A percentile compares a stretch with the other conserved stretches of the same genome.
Evolutionary conservation across 495 filamentous ascomycete species (phyloP).

Genomic region (Penicillium antarcticum): DNA sequence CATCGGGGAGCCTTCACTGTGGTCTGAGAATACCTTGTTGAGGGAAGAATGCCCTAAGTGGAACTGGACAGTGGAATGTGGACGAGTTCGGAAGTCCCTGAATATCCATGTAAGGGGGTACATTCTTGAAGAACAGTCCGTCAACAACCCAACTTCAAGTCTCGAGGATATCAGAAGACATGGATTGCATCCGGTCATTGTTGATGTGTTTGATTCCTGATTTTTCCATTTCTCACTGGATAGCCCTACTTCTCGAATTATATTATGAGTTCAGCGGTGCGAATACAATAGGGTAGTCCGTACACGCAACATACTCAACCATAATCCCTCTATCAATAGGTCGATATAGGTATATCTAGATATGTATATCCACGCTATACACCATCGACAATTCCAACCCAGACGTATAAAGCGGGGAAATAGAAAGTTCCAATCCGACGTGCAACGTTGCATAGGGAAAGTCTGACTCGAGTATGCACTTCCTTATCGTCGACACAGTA

Average conservation of each 20-base stretch:
- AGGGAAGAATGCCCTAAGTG: constrained; percentile 14
- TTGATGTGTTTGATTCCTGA: no score
- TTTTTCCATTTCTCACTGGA: no score
- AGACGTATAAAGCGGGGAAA: no score
- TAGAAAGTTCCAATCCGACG: neutral
- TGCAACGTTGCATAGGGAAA: neutral
- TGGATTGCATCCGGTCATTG: neutral
- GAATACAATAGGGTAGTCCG: no score
- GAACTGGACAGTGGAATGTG: constrained; percentile 14
- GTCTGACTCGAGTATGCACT: neutral
- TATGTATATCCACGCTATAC: no score
- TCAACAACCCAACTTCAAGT: constrained; percentile 4
- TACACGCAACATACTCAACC: no score
- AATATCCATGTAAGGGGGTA: constrained; percentile 15
- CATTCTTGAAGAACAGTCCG: constrained; percentile 8
- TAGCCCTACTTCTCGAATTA: neutral
- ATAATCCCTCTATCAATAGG: no score
- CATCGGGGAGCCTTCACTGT: neutral
- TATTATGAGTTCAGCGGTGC: neutral
- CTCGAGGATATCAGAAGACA: neutral
- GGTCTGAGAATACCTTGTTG: neutral
- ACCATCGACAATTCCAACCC: no score
- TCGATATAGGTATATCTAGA: no score
- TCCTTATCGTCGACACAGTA: no score
- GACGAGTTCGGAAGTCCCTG: neutral